Evolutionary conservation across 257 asterid genomes (phyloP).

Genomic region (Fraxinus pennsylvanica): DNA sequence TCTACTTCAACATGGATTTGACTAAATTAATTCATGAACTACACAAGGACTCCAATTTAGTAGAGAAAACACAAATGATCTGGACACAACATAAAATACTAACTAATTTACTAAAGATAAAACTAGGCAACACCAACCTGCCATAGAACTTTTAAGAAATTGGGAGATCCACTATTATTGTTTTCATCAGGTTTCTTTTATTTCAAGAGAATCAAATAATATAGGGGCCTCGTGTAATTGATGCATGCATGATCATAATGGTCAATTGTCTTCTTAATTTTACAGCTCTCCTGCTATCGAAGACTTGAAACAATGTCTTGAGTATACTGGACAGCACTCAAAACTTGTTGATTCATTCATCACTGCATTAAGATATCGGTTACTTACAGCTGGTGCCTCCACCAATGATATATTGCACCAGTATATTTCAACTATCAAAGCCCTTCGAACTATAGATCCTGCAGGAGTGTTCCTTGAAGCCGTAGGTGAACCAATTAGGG

Average conservation of each 20-base stretch:
- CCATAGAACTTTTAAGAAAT: not conserved
- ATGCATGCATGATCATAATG: not conserved
- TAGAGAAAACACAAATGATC: not conserved
- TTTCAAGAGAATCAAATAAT: not conserved
- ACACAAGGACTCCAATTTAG: not conserved
- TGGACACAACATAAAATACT: not conserved
- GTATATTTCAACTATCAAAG: slow-evolving; percentile 90
- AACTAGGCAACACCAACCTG: not conserved
- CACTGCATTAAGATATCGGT: slow-evolving; percentile 77
- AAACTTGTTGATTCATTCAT: slow-evolving; percentile 97
- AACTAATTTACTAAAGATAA: not conserved
- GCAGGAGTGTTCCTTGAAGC: slow-evolving; percentile 98
- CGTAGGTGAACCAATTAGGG: slow-evolving; percentile 96
- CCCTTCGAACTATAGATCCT: slow-evolving; percentile 97
- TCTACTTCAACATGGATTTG: not conserved
- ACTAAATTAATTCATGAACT: not conserved
- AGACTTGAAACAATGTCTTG: slow-evolving; percentile 89
- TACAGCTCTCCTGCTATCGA: slow-evolving; percentile 93
- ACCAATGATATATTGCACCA: slow-evolving; percentile 92
- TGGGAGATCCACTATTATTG: not conserved
- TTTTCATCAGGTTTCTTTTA: not conserved
- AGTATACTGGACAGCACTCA: slow-evolving; percentile 93
- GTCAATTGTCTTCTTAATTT: slow-evolving; percentile 25
- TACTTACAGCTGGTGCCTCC: slow-evolving; percentile 98
- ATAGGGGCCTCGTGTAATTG: not conserved